Base-by-base conservation (phyloP, 2,329 filamentous ascomycete genomes). In the Ophiostoma angusticollis region DNA sequence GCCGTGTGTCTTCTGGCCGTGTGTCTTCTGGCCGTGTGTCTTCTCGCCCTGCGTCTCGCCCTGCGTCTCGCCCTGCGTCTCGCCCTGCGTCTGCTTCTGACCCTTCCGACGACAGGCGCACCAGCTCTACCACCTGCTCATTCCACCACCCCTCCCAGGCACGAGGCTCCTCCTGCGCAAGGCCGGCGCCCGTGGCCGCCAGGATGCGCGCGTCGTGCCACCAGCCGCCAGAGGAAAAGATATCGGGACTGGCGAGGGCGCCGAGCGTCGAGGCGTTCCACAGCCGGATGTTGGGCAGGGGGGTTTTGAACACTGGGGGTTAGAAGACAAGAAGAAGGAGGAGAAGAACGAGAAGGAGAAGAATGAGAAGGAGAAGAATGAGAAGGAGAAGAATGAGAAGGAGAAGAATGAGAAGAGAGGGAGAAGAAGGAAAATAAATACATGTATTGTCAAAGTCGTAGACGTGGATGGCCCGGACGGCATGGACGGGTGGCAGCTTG, bases 391-490 rank as follows among this genome's bases (percentile, higher is more conserved):
- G 7, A 29, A 14, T 17, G 21, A 35, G 40, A 25, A 9, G 30
- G 17, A 18, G 13, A 5, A 89, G 84, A 64, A 14, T n/a, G n/a
- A n/a, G n/a, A n/a, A n/a, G 19, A 18, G 13, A 24, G 14, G 22
- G 12, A 12, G 9, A 29, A 18, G 21, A 3, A 13, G 4, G 25
- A 25, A n/a, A 37, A 17, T 8, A 27, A 19, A 79, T 57, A 89
- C 84, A 64, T 27, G 89, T 96, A 55, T 98, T 96, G 61, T 98
- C 91, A 58, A 96, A 98, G 59, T 98, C 91, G 63, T 96, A 96
- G 49, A 98, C 73, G 55, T 96, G 89, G 37, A 98, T 76, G 8
- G 76, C 64, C 56, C 75, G 84, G 59, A 96, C 80, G 40, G 74
- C 67, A 30, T 80, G 67, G 9, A 77, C 68, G 23, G 74, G 72